Base-by-base conservation (phyloP, 106 monocot genomes). In the Xerophyta viscosa region DNA sequence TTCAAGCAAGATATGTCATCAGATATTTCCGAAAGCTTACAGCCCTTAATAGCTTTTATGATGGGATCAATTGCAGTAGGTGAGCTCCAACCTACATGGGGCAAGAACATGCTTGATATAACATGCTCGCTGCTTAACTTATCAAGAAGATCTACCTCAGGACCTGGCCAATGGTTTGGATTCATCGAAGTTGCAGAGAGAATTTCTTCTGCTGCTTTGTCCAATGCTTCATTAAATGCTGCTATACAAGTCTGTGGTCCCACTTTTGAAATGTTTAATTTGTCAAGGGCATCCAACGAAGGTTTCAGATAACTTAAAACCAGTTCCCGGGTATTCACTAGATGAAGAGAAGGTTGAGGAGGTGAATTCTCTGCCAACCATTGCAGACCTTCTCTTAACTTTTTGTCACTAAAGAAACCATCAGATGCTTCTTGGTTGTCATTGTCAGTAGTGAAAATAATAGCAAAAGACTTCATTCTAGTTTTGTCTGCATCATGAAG, bases 321-420 rank as follows among this genome's bases (percentile, higher is more conserved):
- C 39, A 90, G 31, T 27, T 79, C 79, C 44, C 66, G 76, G 20
- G 69, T 70, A 50, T 62, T 75, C 62, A 86, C 69, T 12, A 57
- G 41, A 50, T 44, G 64, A 61, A 83, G 60, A 28, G 26, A 28
- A 28, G 82, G 89, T 44, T 74, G 77, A 21, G 22, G 24, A 20
- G 86, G 86, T 33, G 83, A 77, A 41, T 83, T 51, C 8, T 62
- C 47, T 21, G 90, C 86, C 43, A 99, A 60, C 98, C 90, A 99
- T 24, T 62, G 66, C 22, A 99, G 74, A 8, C 90, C 82, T 17
- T 31, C 66, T 65, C 64, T 76, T 54, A 99, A 56, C 22, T 64
- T 66, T 21, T 67, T 61, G 60, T 99, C 90, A 52, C 77, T 74
- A 27, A 82, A 77, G 63, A 89, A 86, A 31, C 57, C 63, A 55